Evolutionary conservation across 164 flowering plant species (phyloP).

Genomic region (Nymphaea thermarum): DNA sequence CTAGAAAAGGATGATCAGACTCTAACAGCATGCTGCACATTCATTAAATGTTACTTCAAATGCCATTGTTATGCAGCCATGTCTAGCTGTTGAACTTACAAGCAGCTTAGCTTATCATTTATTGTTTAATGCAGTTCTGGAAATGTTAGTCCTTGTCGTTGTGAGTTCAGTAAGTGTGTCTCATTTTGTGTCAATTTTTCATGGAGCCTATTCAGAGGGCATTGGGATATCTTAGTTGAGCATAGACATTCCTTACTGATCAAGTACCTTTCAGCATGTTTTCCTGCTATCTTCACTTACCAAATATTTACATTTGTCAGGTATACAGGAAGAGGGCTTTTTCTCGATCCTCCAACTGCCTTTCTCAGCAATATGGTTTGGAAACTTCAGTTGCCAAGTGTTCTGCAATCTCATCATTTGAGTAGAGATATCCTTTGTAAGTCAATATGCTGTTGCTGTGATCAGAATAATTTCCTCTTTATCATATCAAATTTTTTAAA

Average conservation of each 20-base stretch:
- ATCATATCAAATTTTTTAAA: background rate
- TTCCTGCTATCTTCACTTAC: background rate
- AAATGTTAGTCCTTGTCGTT: too few species aligned
- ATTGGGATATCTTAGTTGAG: background rate
- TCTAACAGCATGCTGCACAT: too few species aligned
- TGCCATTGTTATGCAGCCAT: too few species aligned
- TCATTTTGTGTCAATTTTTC: background rate
- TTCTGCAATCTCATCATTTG: slow-evolving; percentile 17
- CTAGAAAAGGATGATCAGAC: too few species aligned
- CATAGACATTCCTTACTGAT: background rate
- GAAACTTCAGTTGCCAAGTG: slow-evolving; percentile 48
- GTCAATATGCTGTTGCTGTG: background rate
- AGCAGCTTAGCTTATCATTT: too few species aligned
- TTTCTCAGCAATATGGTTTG: slow-evolving; percentile 41
- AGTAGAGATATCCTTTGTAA: slow-evolving; percentile 3
- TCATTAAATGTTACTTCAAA: too few species aligned
- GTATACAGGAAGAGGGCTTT: slow-evolving; percentile 91
- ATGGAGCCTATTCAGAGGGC: background rate
- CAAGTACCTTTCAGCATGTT: background rate
- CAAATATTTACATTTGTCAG: slow-evolving; percentile 24
- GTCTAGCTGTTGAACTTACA: too few species aligned
- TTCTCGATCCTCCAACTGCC: slow-evolving; percentile 78
- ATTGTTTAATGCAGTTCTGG: too few species aligned
- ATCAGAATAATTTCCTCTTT: background rate
- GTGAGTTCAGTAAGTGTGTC: too few species aligned